A percentile compares a stretch with the other conserved stretches of the same genome.
phyloP scores from a whole-genome alignment of 2,329 filamentous ascomycete species.

The Scedosporium minutisporum region DNA sequence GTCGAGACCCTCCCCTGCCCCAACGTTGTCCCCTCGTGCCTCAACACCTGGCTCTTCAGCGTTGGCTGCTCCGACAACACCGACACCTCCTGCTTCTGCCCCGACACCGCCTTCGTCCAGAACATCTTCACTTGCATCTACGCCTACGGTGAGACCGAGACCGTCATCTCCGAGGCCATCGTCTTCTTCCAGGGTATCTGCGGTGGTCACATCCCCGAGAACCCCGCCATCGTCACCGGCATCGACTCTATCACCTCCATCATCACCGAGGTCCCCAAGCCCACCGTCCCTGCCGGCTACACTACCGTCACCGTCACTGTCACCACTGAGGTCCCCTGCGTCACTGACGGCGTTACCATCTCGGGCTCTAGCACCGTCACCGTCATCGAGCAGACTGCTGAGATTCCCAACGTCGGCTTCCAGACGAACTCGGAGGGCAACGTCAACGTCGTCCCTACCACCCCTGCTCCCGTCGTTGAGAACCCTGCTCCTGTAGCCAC shows the following conservation, averaged over 20 bases:
- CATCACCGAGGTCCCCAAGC: slow-evolving; percentile 43
- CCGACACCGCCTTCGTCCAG: slow-evolving; percentile 62
- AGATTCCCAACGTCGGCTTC: slow-evolving; percentile 45
- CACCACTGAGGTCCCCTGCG: slow-evolving; percentile 40
- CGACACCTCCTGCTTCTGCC: slow-evolving; percentile 80
- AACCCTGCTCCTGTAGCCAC: slow-evolving; percentile 5
- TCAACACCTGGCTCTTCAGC: slow-evolving; percentile 79
- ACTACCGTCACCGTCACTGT: slow-evolving; percentile 41
- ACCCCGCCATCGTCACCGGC: slow-evolving; percentile 77
- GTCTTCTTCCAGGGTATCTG: slow-evolving; percentile 89
- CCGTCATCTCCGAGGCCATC: slow-evolving; percentile 60
- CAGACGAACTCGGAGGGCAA: slow-evolving; percentile 19
- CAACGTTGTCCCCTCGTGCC: slow-evolving; percentile 69
- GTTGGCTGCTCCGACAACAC: slow-evolving; percentile 76
- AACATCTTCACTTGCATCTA: slow-evolving; percentile 75
- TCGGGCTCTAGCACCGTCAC: slow-evolving; percentile 35
- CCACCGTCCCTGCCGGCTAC: slow-evolving; percentile 39
- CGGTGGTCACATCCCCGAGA: slow-evolving; percentile 59
- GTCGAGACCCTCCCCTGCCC: slow-evolving; percentile 49
- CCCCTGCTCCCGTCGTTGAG: slow-evolving; percentile 9
- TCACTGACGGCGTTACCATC: slow-evolving; percentile 37
- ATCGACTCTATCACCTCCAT: slow-evolving; percentile 56
- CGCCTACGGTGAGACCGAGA: slow-evolving; percentile 59
- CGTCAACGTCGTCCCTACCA: slow-evolving; percentile 10
- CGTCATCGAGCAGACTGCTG: slow-evolving; percentile 40